Percentiles rank a stretch among this genome's conserved stretches.
phyloP scores from a whole-genome alignment of 805 yeast genomes.

The Candida jianshihensis region DNA sequence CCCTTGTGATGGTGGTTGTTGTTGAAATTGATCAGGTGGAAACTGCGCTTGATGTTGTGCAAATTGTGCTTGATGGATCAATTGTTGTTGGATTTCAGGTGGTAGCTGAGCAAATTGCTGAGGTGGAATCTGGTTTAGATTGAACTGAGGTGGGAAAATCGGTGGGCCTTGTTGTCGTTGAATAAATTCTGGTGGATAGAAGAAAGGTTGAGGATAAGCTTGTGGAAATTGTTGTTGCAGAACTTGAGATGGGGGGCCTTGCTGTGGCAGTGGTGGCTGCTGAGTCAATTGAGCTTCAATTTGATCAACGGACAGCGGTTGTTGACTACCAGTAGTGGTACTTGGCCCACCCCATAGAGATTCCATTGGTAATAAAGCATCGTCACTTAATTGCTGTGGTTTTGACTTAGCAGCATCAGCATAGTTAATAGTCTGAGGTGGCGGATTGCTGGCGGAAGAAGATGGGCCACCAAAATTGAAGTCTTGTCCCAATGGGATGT shows the following conservation, averaged over 20 bases:
- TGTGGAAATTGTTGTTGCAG: conserved; percentile 19
- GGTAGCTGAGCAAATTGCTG: conserved; percentile 22
- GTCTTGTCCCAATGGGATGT: conserved; percentile 47
- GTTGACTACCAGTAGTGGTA: conserved; percentile 7
- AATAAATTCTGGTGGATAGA: conserved; percentile 23
- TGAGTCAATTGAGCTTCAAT: conserved; percentile 60
- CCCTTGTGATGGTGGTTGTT: conserved; percentile 6
- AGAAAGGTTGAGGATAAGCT: conserved; percentile 17
- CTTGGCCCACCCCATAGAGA: conserved; percentile 51
- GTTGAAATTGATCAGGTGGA: background rate
- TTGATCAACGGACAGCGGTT: conserved; percentile 70
- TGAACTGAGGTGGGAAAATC: conserved; percentile 17
- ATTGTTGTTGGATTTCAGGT: conserved; percentile 24
- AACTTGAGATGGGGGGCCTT: conserved; percentile 6
- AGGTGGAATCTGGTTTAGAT: conserved; percentile 18
- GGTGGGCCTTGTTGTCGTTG: conserved; percentile 20
- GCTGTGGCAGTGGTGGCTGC: conserved; percentile 15
- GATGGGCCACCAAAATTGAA: conserved; percentile 49
- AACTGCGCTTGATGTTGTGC: conserved; percentile 16
- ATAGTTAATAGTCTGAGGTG: conserved; percentile 29
- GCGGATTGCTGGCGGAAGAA: conserved; percentile 7
- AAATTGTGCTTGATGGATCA: conserved; percentile 14
- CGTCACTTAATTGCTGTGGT: conserved; percentile 25
- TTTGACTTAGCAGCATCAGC: conserved; percentile 34
- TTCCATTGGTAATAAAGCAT: conserved; percentile 58